Base-by-base conservation (phyloP, 2,329 filamentous ascomycete genomes). In the Cercospora janseana region DNA sequence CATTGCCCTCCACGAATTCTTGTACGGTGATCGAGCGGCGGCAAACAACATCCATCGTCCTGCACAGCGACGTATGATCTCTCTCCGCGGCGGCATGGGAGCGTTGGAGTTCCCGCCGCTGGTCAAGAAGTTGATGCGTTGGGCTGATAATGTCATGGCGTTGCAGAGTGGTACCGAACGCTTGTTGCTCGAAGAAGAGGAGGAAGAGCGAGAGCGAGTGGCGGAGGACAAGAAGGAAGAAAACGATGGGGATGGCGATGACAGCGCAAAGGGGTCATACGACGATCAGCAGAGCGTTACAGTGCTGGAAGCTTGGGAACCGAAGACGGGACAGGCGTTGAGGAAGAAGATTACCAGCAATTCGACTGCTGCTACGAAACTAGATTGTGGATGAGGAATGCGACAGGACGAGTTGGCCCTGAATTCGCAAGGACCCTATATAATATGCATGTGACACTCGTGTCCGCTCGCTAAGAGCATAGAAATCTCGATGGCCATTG, bases 111-210 rank as follows among this genome's bases (percentile, higher is more conserved):
- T 67, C 21, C 64, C 65, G 13, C 58, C 60, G 16, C 52, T 68
- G 20, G 63, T 66, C 13, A 67, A 65, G 52, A 54, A 63, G 21
- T 47, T 65, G 13, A 68, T 68, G 65, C 55, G 64, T 12, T 65
- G 61, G 63, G 47, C 60, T 3, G 65, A 67, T 49, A 49, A 52
- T 20, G 60, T 67, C 29, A 66, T 67, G 64, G 53, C 64, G 3
- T 63, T 65, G 15, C 60, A 64, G 26, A 60, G 57, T 13, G 59
- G 57, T 9, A 67, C 64, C 6, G 54, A 57, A 15, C 56, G 60
- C 7, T 54, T 66, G 24, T 38, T 67, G 12, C 59, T 60, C n/a
- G n/a, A n/a, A n/a, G n/a, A n/a, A n/a, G n/a, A n/a, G n/a, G n/a
- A n/a, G n/a, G n/a, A n/a, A n/a, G n/a, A n/a, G n/a, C n/a, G n/a